Evolutionary conservation across 345 rosid genomes (phyloP).

Genomic region (Bretschneidera sinensis): DNA sequence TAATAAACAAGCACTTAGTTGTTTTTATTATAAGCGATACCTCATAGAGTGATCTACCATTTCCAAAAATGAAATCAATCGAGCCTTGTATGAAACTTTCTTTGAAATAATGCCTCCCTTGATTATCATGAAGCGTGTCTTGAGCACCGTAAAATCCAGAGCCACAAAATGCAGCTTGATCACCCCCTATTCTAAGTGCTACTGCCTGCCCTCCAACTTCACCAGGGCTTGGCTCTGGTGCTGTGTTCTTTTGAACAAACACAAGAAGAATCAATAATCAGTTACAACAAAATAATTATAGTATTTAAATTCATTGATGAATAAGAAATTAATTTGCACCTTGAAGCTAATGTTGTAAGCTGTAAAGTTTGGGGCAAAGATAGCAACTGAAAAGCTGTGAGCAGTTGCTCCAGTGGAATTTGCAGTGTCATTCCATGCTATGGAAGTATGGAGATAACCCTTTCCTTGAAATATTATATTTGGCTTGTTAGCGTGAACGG

Average conservation of each 20-base stretch:
- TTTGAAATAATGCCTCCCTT: constrained; percentile 66
- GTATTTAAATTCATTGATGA: background rate
- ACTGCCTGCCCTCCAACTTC: constrained; percentile 76
- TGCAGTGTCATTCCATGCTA: constrained; percentile 86
- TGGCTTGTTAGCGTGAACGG: constrained; percentile 50
- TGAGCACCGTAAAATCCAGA: constrained; percentile 90
- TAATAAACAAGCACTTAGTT: no score
- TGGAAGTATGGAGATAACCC: constrained; percentile 52
- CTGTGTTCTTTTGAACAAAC: constrained; percentile 48
- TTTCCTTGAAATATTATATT: constrained; percentile 72
- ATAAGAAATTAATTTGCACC: constrained; percentile 30
- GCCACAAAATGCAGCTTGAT: constrained; percentile 67
- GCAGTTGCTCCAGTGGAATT: constrained; percentile 68
- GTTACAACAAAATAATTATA: background rate
- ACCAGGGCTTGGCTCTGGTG: constrained; percentile 61
- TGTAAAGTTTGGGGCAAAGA: constrained; percentile 64
- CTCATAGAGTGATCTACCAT: constrained; percentile 63
- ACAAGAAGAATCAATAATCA: background rate
- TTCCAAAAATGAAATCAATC: constrained; percentile 77
- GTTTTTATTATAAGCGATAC: constrained; percentile 17
- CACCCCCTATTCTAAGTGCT: constrained; percentile 70
- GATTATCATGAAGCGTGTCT: constrained; percentile 79
- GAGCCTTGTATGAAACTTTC: constrained; percentile 83
- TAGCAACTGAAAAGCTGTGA: constrained; percentile 54
- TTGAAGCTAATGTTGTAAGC: constrained; percentile 81